phyloP scores from a whole-genome alignment of 2,329 filamentous ascomycete genomes.

The Ophidiomyces ophidiicola region DNA sequence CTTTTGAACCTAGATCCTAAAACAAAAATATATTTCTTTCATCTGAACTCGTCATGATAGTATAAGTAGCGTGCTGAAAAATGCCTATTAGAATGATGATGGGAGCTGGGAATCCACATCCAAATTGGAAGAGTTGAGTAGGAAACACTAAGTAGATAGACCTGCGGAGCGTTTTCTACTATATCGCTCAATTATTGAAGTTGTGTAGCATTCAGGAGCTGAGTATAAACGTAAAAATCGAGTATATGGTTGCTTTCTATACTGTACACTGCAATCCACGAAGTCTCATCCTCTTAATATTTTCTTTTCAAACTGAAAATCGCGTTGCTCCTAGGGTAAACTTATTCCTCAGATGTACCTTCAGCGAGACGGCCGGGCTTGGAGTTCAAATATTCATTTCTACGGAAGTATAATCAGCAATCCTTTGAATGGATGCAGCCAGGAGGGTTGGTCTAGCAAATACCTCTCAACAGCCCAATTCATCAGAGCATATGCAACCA shows the following conservation, averaged over 20 bases:
- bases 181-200: no score
- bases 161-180: no score
- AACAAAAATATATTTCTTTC: no score
- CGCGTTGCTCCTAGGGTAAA: constrained; percentile 1
- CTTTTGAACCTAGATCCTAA: no score
- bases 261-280: constrained; percentile 30
- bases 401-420: constrained; percentile 17
- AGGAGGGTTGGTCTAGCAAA: constrained; percentile 23
- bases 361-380: constrained; percentile 35
- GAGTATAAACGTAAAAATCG: neutral
- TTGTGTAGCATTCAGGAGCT: neutral
- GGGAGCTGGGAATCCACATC: no score
- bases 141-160: no score
- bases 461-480: constrained; percentile 87
- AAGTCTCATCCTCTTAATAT: neutral
- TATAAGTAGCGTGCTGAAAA: no score
- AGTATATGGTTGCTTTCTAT: constrained; percentile 28
- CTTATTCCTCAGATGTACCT: constrained; percentile 24
- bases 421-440: constrained; percentile 9
- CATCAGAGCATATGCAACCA: constrained; percentile 70
- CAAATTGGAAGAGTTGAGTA: no score
- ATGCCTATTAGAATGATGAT: no score
- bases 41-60: no score
- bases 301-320: constrained; percentile 2
- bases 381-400: constrained; percentile 41